phyloP scores from a whole-genome alignment of 805 yeast genomes.

The Blastobotrys parvus region DNA sequence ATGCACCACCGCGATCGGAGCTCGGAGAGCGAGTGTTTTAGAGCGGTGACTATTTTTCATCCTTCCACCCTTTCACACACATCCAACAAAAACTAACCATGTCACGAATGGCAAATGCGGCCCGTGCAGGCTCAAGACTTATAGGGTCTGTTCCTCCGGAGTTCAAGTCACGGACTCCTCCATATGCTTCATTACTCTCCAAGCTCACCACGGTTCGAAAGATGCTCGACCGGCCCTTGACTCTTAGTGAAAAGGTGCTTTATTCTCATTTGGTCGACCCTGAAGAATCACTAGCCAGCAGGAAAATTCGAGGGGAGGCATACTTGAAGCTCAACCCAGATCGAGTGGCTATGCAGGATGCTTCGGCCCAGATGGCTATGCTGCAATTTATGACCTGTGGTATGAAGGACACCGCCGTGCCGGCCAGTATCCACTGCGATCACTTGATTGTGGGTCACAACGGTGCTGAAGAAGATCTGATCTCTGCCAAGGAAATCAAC shows the following conservation, averaged over 20 bases:
- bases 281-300: conserved; percentile 60
- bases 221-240: conserved; percentile 68
- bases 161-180: conserved; percentile 70
- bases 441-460: conserved; percentile 95
- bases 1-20: too few species aligned
- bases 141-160: conserved; percentile 27
- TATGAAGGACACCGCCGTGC: conserved; percentile 77
- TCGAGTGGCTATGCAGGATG: conserved; percentile 99
- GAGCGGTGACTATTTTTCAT: not conserved
- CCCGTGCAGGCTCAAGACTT: not conserved
- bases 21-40: too few species aligned
- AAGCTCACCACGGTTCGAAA: conserved; percentile 57
- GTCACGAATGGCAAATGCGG: not conserved
- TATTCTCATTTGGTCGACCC: conserved; percentile 90
- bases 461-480: conserved; percentile 80
- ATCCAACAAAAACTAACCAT: not conserved
- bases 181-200: conserved; percentile 64
- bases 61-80: not conserved
- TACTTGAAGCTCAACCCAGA: conserved; percentile 93
- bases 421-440: conserved; percentile 95
- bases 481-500: conserved; percentile 73
- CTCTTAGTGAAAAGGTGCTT: conserved; percentile 88
- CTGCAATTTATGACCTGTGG: conserved; percentile 98
- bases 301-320: conserved; percentile 67
- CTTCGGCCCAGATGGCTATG: conserved; percentile 99